phyloP scores from a whole-genome alignment of 2,329 filamentous ascomycete species.

The Mariannaea sp. region DNA sequence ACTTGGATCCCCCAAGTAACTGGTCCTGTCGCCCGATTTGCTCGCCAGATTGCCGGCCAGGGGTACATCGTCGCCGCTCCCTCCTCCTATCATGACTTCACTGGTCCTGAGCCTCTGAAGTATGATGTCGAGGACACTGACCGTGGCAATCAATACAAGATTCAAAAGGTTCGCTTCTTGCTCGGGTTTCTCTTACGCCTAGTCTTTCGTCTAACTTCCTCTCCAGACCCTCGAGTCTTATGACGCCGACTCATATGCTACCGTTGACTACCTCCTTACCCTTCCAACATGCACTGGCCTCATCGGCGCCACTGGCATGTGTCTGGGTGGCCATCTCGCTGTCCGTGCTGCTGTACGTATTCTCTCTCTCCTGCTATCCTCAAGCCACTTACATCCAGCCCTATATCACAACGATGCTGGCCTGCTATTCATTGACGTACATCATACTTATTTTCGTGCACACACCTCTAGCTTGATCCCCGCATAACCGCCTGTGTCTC shows the following conservation, averaged over 20 bases:
- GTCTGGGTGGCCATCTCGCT: constrained; percentile 86
- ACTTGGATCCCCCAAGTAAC: constrained; percentile 63
- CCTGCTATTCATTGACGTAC: background rate
- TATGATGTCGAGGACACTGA: constrained; percentile 91
- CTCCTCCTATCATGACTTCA: constrained; percentile 93
- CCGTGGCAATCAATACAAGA: constrained; percentile 83
- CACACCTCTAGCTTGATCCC: constrained; percentile 65
- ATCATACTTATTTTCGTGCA: background rate
- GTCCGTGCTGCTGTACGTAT: constrained; percentile 58
- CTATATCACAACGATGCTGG: background rate
- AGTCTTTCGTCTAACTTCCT: background rate
- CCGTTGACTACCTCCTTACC: constrained; percentile 71
- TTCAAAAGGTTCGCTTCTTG: constrained; percentile 65
- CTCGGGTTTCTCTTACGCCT: background rate
- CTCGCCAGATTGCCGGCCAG: constrained; percentile 87
- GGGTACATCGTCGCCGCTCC: constrained; percentile 93
- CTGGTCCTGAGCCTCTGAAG: constrained; percentile 77
- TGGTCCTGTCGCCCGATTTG: constrained; percentile 86
- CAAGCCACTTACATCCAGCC: background rate
- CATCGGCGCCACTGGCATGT: constrained; percentile 86
- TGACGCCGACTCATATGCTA: constrained; percentile 74
- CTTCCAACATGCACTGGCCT: constrained; percentile 80
- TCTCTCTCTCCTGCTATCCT: background rate
- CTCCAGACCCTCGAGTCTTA: constrained; percentile 78
- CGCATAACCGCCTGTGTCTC: constrained; percentile 78